phyloP scores from a whole-genome alignment of 2,329 filamentous ascomycete genomes.

The Fusarium mexicanum region DNA sequence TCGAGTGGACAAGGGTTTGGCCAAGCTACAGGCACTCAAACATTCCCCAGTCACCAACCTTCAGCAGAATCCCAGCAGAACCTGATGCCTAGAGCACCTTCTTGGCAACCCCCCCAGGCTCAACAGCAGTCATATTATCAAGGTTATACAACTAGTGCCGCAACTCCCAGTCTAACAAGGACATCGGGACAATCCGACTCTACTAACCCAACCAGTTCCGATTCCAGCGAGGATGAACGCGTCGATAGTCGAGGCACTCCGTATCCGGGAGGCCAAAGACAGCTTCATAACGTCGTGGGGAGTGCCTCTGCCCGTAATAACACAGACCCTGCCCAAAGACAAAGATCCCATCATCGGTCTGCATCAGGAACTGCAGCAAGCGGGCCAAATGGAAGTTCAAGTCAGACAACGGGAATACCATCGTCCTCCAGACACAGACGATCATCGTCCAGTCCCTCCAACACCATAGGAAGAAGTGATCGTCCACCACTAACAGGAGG shows the following conservation, averaged over 20 bases:
- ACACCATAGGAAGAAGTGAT: no score
- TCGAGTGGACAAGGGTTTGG: neutral
- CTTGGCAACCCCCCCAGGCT: neutral
- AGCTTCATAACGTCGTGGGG: neutral
- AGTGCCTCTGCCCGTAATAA: neutral
- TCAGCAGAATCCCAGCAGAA: rapidly evolving
- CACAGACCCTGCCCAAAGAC: neutral
- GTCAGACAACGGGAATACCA: neutral
- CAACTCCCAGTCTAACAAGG: neutral
- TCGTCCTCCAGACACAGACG: neutral
- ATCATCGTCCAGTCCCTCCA: neutral
- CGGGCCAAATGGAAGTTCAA: no score
- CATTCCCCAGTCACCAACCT: neutral
- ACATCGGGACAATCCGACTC: neutral
- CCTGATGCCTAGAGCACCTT: neutral
- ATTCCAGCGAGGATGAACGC: neutral
- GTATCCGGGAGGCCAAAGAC: neutral
- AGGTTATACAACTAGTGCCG: no score
- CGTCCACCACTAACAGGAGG: neutral
- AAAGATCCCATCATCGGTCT: neutral
- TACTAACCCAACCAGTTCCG: neutral
- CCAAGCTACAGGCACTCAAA: neutral
- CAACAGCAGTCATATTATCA: neutral
- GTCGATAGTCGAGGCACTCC: neutral
- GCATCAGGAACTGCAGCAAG: neutral